Percentiles rank a stretch among this genome's conserved stretches.
Evolutionary conservation across 371 early-diverging fungal genomes (phyloP).

Genomic region (Mortierella sp.): DNA sequence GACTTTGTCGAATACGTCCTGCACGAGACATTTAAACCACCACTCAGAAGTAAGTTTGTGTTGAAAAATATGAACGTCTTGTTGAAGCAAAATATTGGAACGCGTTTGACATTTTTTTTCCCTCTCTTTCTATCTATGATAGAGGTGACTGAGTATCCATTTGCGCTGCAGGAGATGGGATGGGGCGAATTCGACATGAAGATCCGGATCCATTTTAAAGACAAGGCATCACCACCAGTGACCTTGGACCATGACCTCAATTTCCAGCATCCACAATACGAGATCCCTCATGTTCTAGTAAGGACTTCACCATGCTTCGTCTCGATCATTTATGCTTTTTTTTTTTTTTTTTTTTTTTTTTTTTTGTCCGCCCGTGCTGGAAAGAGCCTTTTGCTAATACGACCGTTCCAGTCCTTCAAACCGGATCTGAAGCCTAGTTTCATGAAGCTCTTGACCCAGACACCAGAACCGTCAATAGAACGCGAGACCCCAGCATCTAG

Average conservation of each 20-base stretch:
- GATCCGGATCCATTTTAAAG: slow-evolving; percentile 59
- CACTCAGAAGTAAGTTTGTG: slow-evolving; percentile 59
- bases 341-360: neutral
- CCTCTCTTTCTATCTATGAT: slow-evolving; percentile 4
- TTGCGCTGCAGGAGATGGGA: slow-evolving; percentile 64
- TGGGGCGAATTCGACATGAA: slow-evolving; percentile 77
- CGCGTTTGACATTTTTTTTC: neutral
- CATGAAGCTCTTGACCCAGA: slow-evolving; percentile 1
- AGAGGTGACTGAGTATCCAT: slow-evolving; percentile 68
- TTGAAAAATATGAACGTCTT: neutral
- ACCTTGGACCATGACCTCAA: slow-evolving; percentile 65
- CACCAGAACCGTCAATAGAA: slow-evolving; percentile 1
- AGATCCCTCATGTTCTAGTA: slow-evolving; percentile 55
- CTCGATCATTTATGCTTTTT: neutral
- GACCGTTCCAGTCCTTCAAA: slow-evolving; percentile 3
- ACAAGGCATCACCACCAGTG: slow-evolving; percentile 54
- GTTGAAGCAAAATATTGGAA: no score
- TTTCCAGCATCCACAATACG: slow-evolving; percentile 60
- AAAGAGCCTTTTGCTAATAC: neutral
- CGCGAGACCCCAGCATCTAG: slow-evolving; percentile 1
- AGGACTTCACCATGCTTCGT: neutral
- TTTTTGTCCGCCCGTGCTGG: neutral
- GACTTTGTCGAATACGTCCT: slow-evolving; percentile 72
- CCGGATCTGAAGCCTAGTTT: slow-evolving; percentile 8
- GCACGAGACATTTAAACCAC: slow-evolving; percentile 70